Conservation (phyloP, 306 rosid genomes). For the Arachis hypogaea region DNA sequence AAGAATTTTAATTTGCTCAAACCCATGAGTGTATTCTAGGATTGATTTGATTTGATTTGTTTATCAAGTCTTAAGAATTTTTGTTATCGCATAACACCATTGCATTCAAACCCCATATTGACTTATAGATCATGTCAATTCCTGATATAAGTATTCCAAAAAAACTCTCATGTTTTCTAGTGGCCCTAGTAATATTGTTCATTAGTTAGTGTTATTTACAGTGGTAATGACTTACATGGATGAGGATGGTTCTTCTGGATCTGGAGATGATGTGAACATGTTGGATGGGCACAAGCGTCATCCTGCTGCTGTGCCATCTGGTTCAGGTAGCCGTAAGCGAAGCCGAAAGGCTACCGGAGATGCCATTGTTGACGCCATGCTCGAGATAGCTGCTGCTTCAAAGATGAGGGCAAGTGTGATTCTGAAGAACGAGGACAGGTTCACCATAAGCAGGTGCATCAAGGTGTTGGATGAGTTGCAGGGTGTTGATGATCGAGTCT, state of each 20-base stretch:
- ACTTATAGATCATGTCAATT: background rate
- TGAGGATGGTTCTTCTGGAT: constrained; percentile 83
- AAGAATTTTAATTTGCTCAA: too few relatives aligned
- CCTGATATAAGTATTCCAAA: too few relatives aligned
- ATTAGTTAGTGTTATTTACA: constrained; percentile 35
- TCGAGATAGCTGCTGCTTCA: constrained; percentile 81
- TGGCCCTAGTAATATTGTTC: background rate
- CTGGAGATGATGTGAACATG: constrained; percentile 69
- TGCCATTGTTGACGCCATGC: constrained; percentile 83
- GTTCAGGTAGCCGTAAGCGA: constrained; percentile 67
- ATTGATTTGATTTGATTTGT: too few relatives aligned
- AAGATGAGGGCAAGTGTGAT: constrained; percentile 77
- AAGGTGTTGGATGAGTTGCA: constrained; percentile 78
- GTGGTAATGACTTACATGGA: constrained; percentile 62
- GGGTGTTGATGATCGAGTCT: constrained; percentile 66
- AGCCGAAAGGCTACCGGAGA: constrained; percentile 81
- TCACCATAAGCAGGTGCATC: constrained; percentile 81
- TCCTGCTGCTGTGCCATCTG: constrained; percentile 53
- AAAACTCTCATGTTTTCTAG: too few relatives aligned
- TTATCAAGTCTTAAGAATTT: too few relatives aligned
- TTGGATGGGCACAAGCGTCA: constrained; percentile 76
- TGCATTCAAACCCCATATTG: too few relatives aligned
- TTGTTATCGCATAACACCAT: too few relatives aligned
- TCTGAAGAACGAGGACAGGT: constrained; percentile 76
- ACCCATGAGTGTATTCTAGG: too few relatives aligned